Conservation (phyloP, 2,329 filamentous ascomycete species). For the Annulohypoxylon truncatum region DNA sequence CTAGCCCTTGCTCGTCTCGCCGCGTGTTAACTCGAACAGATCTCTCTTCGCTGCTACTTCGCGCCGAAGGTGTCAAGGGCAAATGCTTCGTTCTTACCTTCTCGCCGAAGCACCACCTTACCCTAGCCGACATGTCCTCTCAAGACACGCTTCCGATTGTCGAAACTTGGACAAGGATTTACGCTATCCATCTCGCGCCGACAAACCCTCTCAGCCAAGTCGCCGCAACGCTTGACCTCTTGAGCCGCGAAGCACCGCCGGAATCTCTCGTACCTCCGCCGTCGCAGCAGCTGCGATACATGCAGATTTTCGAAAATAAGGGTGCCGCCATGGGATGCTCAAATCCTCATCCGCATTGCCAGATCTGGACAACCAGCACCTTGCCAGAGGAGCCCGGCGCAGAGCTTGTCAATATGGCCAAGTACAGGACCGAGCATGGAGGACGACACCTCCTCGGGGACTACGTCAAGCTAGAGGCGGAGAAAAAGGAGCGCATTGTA, state of each 20-base stretch:
- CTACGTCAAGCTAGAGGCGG: constrained; percentile 84
- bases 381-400: constrained; percentile 88
- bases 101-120: constrained; percentile 88
- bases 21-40: constrained; percentile 58
- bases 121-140: constrained; percentile 87
- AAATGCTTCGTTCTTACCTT: constrained; percentile 98
- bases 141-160: constrained; percentile 84
- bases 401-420: constrained; percentile 81
- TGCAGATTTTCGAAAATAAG: constrained; percentile 99
- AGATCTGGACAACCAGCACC: constrained; percentile 93
- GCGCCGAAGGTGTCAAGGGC: constrained; percentile 87
- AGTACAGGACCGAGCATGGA: constrained; percentile 78
- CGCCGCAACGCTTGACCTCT: constrained; percentile 54
- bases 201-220: constrained; percentile 70
- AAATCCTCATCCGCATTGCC: constrained; percentile 96
- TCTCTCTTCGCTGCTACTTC: constrained; percentile 79
- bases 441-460: constrained; percentile 85
- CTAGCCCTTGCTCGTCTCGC: neutral
- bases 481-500: constrained; percentile 86
- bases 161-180: constrained; percentile 91
- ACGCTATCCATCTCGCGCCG: constrained; percentile 81
- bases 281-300: constrained; percentile 86
- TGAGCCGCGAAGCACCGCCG: constrained; percentile 51
- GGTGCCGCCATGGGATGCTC: constrained; percentile 98
- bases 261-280: constrained; percentile 62